Evolutionary conservation across 2,329 filamentous ascomycete species (phyloP).

Genomic region (Neopestalotiopsis rosae): DNA sequence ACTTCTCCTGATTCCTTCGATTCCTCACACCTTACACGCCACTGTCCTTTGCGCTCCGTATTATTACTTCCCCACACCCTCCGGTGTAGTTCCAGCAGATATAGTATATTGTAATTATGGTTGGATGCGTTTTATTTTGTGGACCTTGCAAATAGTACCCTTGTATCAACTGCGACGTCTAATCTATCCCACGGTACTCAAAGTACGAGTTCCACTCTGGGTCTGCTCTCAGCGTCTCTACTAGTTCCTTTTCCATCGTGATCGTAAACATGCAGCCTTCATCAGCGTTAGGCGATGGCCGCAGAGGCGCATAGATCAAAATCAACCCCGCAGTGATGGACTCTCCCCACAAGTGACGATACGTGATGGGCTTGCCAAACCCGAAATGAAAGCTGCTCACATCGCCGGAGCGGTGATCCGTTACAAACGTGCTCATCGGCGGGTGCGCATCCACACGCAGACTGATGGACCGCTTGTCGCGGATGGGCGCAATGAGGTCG

Average conservation of each 20-base stretch:
- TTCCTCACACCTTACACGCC: too few species aligned
- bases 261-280: constrained; percentile 29
- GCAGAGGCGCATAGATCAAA: constrained; percentile 25
- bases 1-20: too few species aligned
- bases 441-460: constrained; percentile 8
- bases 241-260: constrained; percentile 25
- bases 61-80: too few species aligned
- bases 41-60: too few species aligned
- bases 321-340: constrained; percentile 23
- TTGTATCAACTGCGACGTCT: not conserved
- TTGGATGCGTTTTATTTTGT: too few species aligned
- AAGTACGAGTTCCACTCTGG: constrained; percentile 27
- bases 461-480: constrained; percentile 3
- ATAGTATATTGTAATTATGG: too few species aligned
- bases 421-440: constrained; percentile 7
- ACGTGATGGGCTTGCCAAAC: constrained; percentile 24
- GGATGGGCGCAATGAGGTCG: not conserved
- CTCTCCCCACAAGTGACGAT: constrained; percentile 24
- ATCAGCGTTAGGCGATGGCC: constrained; percentile 18
- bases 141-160: too few species aligned
- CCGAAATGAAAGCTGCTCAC: constrained; percentile 26
- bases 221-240: constrained; percentile 22
- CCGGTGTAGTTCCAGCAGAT: too few species aligned
- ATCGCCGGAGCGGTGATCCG: constrained; percentile 1
- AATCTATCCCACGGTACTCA: constrained; percentile 24